Base-by-base conservation (phyloP, 257 asterid genomes). In the Jasminum sambac region DNA sequence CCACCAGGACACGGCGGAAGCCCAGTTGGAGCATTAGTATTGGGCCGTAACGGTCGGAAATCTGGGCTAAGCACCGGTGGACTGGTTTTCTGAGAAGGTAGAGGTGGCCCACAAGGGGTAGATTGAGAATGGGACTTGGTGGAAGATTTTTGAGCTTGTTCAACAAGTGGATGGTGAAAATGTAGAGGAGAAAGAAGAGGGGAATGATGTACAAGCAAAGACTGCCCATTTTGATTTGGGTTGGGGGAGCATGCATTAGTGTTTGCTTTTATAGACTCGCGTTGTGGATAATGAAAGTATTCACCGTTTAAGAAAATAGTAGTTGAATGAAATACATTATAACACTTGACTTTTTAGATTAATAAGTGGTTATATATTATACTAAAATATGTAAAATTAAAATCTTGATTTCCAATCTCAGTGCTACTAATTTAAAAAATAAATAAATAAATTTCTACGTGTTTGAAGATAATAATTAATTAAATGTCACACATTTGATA, bases 1-100 rank as follows among this genome's bases (percentile, higher is more conserved):
- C 96, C 25, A 87, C 74, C 42, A 90, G 95, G 64, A 87, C 88
- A 36, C 70, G 81, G 64, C 95, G 92, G 41, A 87, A 81, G 30
- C 95, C 96, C 66, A 90, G 80, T 5, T 80, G 61, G 75, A 88
- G 91, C 73, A 88, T 84, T 4, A 82, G 63, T 11, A 86, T 74
- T 8, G 90, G 82, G 74, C 96, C 96, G 66, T 83, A 64, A 26
- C 77, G 81, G 50, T 50, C 43, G 73, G 95, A 83, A 62, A 83
- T 80, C 39, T 34, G 69, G 63, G 85, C 81, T 6, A 80, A 68
- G 72, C 67, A 13, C 57, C 75, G 38, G 57, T 77, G 65, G 6
- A 80, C 80, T 4, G 85, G 81, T 34, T 75, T 75, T 48, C 75
- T 77, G 6, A 83, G 13, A 30, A 83, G 81, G 77, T 72, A 64